phyloP scores from a whole-genome alignment of 2,329 filamentous ascomycete species.

The Trichoderma sp. region DNA sequence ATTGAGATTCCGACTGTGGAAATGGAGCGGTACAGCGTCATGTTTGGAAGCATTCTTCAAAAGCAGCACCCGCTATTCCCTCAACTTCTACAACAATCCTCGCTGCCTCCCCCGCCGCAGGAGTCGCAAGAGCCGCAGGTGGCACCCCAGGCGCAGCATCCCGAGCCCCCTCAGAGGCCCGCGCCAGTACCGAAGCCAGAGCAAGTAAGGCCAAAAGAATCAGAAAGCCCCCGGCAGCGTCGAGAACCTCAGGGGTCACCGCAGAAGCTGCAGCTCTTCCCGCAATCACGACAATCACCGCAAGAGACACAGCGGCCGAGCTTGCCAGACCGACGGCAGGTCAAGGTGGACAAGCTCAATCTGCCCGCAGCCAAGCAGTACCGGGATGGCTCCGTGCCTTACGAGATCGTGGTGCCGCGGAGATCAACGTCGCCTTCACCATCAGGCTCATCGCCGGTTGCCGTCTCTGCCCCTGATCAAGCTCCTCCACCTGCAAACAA shows the following conservation, averaged over 20 bases:
- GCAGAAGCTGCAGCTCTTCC: neutral
- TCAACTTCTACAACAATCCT: neutral
- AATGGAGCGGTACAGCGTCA: slow-evolving; percentile 89
- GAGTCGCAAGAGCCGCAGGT: neutral
- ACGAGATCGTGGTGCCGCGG: slow-evolving; percentile 38
- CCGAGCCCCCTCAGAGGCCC: slow-evolving; percentile 7
- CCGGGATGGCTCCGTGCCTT: slow-evolving; percentile 43
- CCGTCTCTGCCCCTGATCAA: slow-evolving; percentile 47
- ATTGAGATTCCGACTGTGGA: slow-evolving; percentile 79
- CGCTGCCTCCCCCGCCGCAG: neutral
- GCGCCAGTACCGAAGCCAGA: neutral
- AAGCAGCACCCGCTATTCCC: slow-evolving; percentile 34
- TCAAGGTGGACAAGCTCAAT: slow-evolving; percentile 60
- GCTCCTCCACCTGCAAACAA: slow-evolving; percentile 28
- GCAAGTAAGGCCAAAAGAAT: neutral
- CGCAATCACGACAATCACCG: neutral
- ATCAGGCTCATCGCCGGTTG: slow-evolving; percentile 47
- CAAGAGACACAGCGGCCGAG: neutral
- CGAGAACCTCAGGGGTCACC: neutral
- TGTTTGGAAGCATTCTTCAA: slow-evolving; percentile 79
- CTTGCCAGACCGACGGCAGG: slow-evolving; percentile 60
- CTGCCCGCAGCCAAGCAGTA: slow-evolving; percentile 34
- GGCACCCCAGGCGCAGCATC: neutral
- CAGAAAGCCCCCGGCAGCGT: neutral
- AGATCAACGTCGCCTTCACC: slow-evolving; percentile 55